phyloP scores from a whole-genome alignment of 2,329 filamentous ascomycete species.

The Metarhizium album region DNA sequence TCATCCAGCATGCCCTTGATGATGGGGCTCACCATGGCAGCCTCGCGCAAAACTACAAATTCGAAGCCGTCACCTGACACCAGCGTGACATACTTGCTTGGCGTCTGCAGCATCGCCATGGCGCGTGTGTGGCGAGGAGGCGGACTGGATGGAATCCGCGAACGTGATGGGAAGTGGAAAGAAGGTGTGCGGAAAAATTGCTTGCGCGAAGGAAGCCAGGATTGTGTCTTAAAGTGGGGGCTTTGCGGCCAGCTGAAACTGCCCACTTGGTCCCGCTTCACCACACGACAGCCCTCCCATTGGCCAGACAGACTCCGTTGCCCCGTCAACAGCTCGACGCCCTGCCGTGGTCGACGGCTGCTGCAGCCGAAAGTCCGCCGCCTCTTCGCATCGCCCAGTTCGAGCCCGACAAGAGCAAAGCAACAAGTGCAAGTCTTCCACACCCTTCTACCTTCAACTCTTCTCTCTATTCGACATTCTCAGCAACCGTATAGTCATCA shows the following conservation, averaged over 20 bases:
- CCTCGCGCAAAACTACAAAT: constrained; percentile 63
- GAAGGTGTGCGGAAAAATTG: not conserved
- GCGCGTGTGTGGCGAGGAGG: not conserved
- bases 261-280: not conserved
- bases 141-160: not conserved
- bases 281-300: not conserved
- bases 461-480: not conserved
- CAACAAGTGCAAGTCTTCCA: not conserved
- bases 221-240: not conserved
- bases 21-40: constrained; percentile 56
- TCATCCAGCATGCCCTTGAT: constrained; percentile 68
- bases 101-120: constrained; percentile 14
- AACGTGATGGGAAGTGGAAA: not conserved
- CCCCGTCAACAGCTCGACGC: constrained; percentile 24
- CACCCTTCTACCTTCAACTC: not conserved
- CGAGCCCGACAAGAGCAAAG: constrained; percentile 1
- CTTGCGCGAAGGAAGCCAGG: too few relatives aligned
- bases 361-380: constrained; percentile 3
- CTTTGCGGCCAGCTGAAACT: not conserved
- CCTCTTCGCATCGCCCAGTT: constrained; percentile 10
- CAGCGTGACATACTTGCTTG: constrained; percentile 64
- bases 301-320: constrained; percentile 14
- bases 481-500: not conserved
- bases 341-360: constrained; percentile 12
- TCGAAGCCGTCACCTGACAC: constrained; percentile 67